Percentiles rank a stretch among this genome's conserved stretches.
phyloP scores from a whole-genome alignment of 2,329 filamentous ascomycete genomes.

The Fusarium nematophilum region DNA sequence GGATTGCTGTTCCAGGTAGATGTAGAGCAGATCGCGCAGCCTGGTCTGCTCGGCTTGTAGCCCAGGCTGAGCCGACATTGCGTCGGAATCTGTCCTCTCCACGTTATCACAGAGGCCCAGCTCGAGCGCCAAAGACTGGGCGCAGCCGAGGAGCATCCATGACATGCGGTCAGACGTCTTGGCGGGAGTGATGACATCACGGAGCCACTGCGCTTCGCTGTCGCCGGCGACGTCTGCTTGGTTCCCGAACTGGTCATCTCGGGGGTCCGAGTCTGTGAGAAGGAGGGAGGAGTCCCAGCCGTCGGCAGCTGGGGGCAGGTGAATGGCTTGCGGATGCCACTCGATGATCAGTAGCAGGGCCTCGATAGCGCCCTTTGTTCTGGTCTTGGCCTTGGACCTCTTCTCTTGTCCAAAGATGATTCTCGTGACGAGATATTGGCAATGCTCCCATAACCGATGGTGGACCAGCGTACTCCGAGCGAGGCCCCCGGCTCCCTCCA shows the following conservation, averaged over 20 bases:
- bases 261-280: conserved; percentile 52
- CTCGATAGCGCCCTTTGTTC: conserved; percentile 64
- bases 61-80: background rate
- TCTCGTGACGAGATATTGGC: conserved; percentile 63
- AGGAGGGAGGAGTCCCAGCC: conserved; percentile 67
- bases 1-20: conserved; percentile 29
- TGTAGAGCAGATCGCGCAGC: conserved; percentile 16
- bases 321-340: conserved; percentile 66
- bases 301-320: conserved; percentile 64
- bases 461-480: conserved; percentile 65
- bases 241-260: conserved; percentile 29
- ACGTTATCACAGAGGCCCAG: conserved; percentile 21
- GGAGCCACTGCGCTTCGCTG: conserved; percentile 52
- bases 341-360: conserved; percentile 65
- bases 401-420: conserved; percentile 66
- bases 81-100: background rate
- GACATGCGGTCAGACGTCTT: conserved; percentile 66
- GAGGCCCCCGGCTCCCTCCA: conserved; percentile 55
- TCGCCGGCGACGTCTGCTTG: conserved; percentile 12
- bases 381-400: conserved; percentile 58
- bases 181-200: conserved; percentile 65
- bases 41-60: conserved; percentile 2
- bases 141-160: conserved; percentile 65
- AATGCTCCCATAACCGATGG: conserved; percentile 64
- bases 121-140: conserved; percentile 29